Evolutionary conservation across 2,329 filamentous ascomycete genomes (phyloP), one percentile per base, ranked within the genome.

Genomic region (Diaporthe aspalathi): DNA sequence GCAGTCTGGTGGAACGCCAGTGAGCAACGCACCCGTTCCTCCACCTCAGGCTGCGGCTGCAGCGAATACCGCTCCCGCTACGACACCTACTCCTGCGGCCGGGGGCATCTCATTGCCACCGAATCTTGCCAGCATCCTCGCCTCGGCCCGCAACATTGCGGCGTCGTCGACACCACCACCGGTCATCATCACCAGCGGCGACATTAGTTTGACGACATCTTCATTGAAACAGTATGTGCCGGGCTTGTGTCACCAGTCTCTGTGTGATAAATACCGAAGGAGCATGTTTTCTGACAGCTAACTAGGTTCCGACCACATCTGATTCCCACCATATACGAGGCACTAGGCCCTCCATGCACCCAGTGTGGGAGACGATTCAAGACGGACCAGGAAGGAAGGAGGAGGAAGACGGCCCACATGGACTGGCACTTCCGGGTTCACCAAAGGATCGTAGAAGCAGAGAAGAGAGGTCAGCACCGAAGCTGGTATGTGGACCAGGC

Each of bases 401-500:
- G 92, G 79, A 93, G 93, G 84, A 98, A 98, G 84, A 93, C 92
- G 29, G 90, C 92, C 3, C 96, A 99, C 79, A 91, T 99, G 86
- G 96, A 99, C 82, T 99, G 96, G 96, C 96, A 99, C 81, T 99
- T 99, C 83, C 91, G 92, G 70, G 95, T 95, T 29, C 95, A 98
- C 78, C 93, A 95, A 77, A 92, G 94, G 56, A 94, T 97, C 82
- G 91, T 91, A 3, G 95, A 98, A 76, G 92, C 93, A 17, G 91
- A 94, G 78, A 95, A 94, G 79, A 89, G 94, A 73, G 94, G 93
- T 40, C 93, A 97, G 76, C 95, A 97, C 78, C 91, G 96, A 43
- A 97, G 94, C 81, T 98, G 94, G 94, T 98, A 97, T 79, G 91
- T 97, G 62, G 94, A 97, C 77, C 93, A 97, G 83, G 87, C 91